Percentiles rank a stretch among this genome's conserved stretches.
Evolutionary conservation across 352 stramenopile species (phyloP).

Genomic region (Phytophthora foliorum): DNA sequence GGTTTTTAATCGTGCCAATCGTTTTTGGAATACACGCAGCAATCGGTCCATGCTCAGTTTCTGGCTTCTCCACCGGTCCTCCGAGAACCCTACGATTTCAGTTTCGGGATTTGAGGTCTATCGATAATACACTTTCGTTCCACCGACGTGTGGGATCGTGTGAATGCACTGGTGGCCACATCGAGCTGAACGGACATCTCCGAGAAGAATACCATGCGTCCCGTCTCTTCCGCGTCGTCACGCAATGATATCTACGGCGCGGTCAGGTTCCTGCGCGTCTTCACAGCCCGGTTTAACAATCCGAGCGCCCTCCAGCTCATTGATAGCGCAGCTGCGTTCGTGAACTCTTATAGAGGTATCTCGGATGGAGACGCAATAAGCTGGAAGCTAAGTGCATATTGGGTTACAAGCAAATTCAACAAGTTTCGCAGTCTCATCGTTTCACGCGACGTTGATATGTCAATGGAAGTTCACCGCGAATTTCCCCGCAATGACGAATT

Average conservation of each 20-base stretch:
- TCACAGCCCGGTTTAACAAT: no score
- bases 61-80: constrained; percentile 1
- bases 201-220: constrained; percentile 2
- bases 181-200: constrained; percentile 13
- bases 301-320: no score
- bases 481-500: not conserved
- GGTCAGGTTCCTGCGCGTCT: not conserved
- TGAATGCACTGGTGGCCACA: not conserved
- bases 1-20: constrained; percentile 6
- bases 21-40: constrained; percentile 12
- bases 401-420: no score
- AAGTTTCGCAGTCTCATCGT: no score
- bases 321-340: no score
- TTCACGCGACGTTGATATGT: no score
- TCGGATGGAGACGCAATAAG: no score
- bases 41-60: constrained; percentile 17
- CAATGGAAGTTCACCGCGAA: no score
- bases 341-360: no score
- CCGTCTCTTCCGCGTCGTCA: not conserved
- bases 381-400: no score
- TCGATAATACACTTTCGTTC: constrained; percentile 7
- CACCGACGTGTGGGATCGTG: not conserved
- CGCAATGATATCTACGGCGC: not conserved
- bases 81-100: constrained; percentile 5
- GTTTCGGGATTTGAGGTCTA: constrained; percentile 2